Percentiles rank a stretch among this genome's conserved stretches.
Evolutionary conservation across 495 filamentous ascomycete species (phyloP).

Genomic region (Baudoinia panamericana): DNA sequence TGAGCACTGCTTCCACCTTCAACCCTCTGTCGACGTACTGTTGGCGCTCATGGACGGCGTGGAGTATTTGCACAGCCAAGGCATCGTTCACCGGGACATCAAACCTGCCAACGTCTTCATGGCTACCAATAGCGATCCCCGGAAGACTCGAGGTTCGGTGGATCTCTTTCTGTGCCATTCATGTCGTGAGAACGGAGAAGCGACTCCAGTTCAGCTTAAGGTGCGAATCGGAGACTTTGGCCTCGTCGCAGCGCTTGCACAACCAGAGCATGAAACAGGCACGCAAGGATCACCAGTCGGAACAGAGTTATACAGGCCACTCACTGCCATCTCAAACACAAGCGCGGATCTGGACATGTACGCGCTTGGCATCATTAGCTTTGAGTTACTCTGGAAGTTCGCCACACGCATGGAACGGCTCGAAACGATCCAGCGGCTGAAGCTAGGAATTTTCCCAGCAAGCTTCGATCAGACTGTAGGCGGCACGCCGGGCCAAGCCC

Average conservation of each 20-base stretch:
- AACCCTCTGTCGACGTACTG: conserved; percentile 26
- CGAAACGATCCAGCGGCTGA: conserved; percentile 4
- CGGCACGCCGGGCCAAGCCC: background rate
- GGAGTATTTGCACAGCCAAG: conserved; percentile 27
- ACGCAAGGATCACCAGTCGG: conserved; percentile 22
- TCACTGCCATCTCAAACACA: background rate
- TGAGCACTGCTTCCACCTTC: conserved; percentile 33
- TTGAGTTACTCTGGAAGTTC: conserved; percentile 30
- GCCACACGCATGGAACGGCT: conserved; percentile 21
- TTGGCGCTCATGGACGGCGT: conserved; percentile 27
- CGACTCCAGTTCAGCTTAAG: conserved; percentile 16
- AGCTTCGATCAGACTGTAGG: background rate
- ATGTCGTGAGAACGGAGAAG: conserved; percentile 18
- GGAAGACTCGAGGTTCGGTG: conserved; percentile 19
- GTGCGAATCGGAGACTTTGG: conserved; percentile 31
- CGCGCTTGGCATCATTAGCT: conserved; percentile 30
- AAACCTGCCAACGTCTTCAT: conserved; percentile 39
- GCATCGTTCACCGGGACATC: conserved; percentile 36
- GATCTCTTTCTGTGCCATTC: conserved; percentile 26
- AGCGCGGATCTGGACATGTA: conserved; percentile 32
- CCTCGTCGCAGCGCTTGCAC: conserved; percentile 24
- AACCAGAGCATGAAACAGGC: conserved; percentile 1
- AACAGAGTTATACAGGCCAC: conserved; percentile 30
- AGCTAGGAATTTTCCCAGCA: background rate
- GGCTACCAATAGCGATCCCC: conserved; percentile 15